Evolutionary conservation across 106 monocot genomes (phyloP), one percentile per base, ranked within the genome.

Genomic region (Iris macrosiphon): DNA sequence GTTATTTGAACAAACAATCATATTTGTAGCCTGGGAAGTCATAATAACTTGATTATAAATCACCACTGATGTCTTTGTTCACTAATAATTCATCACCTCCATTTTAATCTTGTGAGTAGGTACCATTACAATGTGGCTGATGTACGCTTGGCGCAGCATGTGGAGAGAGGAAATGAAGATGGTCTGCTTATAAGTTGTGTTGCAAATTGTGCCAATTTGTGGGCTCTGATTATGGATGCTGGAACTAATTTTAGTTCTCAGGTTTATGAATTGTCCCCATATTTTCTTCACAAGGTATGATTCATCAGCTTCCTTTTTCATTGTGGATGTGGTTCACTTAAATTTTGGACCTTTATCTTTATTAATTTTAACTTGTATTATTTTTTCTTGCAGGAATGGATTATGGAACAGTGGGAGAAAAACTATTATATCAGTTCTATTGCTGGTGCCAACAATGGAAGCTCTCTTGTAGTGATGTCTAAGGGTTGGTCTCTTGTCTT

Each of bases 331-430:
- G n/a, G 2, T 53, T 2, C 33, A 2, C 18, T 2, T 24, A n/a
- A 11, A 7, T 1, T 47, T 49, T 18, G 7, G 14, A 18, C 13
- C 14, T 46, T 43, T 23, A 20, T 17, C 1, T 57, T 49, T 40
- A n/a, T 3, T 29, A 7, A 4, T 43, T 55, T 35, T 14, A 46
- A 13, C 2, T 9, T 29, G 45, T 52, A 3, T 2, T 15, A 19
- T 29, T 50, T 50, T 29, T 30, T 14, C 33, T 17, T 60, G 25
- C 52, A 89, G 89, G 89, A 89, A 49, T 89, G 89, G 89, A 89
- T 89, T 39, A 80, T 89, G 80, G 84, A 84, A 37, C 83, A 89
- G 31, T 89, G 89, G 89, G 89, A 89, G 45, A 80, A 77, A 50
- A 89, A 77, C 34, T 84, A 74, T 61, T 89, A 89, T 52, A 89